Conservation (phyloP, 768 basidiomycete species). For the Lyophyllum semitale region DNA sequence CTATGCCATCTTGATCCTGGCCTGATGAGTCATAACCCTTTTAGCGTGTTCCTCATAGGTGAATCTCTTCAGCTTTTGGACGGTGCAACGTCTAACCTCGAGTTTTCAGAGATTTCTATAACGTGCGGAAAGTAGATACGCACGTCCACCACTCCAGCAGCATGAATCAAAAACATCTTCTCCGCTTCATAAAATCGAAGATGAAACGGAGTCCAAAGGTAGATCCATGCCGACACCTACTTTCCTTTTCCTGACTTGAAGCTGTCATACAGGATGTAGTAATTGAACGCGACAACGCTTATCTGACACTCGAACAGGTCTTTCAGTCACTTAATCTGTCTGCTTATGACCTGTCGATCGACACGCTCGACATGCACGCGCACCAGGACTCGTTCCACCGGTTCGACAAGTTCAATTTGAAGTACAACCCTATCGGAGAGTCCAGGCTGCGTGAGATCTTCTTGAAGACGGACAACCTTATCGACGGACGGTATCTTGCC, state of each 20-base stretch:
- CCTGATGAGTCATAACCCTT: slow-evolving; percentile 1
- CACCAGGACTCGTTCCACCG: slow-evolving; percentile 98
- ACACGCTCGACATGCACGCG: slow-evolving; percentile 99
- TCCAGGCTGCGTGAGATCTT: slow-evolving; percentile 95
- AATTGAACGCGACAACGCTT: slow-evolving; percentile 89
- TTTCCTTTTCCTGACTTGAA: not conserved
- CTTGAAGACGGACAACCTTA: slow-evolving; percentile 95
- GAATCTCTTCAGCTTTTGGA: slow-evolving; percentile 14
- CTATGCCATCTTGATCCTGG: not conserved
- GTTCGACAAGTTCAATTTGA: slow-evolving; percentile 97
- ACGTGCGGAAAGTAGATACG: slow-evolving; percentile 96
- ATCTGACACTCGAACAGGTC: slow-evolving; percentile 89
- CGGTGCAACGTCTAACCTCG: not conserved
- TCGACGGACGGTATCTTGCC: slow-evolving; percentile 90
- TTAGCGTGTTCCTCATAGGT: slow-evolving; percentile 85
- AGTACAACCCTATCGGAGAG: slow-evolving; percentile 97
- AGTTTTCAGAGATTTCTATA: slow-evolving; percentile 89
- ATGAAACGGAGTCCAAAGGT: slow-evolving; percentile 89
- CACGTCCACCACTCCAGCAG: slow-evolving; percentile 98
- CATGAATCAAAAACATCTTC: slow-evolving; percentile 99
- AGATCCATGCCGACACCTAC: slow-evolving; percentile 17
- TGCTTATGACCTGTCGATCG: slow-evolving; percentile 97
- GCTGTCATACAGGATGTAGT: slow-evolving; percentile 74
- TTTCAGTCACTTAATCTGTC: slow-evolving; percentile 94
- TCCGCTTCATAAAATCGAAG: slow-evolving; percentile 98